Evolutionary conservation across 345 rosid genomes (phyloP).

Genomic region (Camelina neglecta): DNA sequence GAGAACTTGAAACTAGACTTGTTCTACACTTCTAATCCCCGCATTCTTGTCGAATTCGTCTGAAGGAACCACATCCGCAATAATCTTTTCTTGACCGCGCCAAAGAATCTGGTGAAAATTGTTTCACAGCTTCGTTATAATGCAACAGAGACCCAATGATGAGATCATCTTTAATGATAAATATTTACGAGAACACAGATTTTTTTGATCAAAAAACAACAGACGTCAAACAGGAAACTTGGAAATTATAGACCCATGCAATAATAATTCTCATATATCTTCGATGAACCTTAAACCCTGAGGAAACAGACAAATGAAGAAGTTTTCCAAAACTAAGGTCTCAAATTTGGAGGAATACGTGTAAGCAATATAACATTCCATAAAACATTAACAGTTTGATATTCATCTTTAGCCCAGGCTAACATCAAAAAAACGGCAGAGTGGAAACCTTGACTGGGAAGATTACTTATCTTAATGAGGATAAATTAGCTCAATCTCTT

Average conservation of each 20-base stretch:
- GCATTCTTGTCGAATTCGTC: constrained; percentile 77
- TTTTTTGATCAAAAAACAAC: constrained; percentile 1
- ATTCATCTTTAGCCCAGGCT: neutral
- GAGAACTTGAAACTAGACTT: constrained; percentile 43
- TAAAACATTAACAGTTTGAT: neutral
- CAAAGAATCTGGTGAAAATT: constrained; percentile 62
- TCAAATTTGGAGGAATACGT: neutral
- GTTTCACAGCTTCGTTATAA: constrained; percentile 1
- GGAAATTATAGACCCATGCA: neutral
- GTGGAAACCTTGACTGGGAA: neutral
- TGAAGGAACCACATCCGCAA: constrained; percentile 66
- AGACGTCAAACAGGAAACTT: constrained; percentile 12
- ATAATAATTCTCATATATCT: no score
- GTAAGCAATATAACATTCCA: neutral
- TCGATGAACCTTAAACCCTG: neutral
- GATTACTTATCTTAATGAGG: neutral
- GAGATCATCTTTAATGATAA: neutral
- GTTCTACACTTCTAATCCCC: constrained; percentile 57
- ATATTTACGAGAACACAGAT: neutral
- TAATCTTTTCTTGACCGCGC: constrained; percentile 78
- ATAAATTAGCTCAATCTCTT: neutral
- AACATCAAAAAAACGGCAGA: constrained; percentile 17
- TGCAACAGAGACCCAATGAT: constrained; percentile 22
- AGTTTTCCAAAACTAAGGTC: constrained; percentile 5
- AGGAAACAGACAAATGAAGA: neutral